Conservation (phyloP, 1,284 basidiomycete genomes). For the Stereum hirsutum region DNA sequence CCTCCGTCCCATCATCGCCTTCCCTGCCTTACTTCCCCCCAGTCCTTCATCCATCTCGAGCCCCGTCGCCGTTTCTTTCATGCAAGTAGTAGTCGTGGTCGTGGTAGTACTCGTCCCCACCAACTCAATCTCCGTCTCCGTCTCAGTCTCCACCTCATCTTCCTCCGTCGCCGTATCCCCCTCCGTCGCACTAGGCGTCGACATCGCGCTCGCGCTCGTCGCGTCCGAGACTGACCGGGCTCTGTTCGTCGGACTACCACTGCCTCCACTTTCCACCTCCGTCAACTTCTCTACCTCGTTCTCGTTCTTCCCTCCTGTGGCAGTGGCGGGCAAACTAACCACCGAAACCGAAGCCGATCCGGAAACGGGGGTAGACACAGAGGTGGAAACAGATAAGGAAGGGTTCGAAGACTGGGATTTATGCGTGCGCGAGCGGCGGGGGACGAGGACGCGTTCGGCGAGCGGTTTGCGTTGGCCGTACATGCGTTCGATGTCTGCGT, state of each 20-base stretch:
- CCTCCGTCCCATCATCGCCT: constrained; percentile 8
- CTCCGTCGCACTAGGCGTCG: constrained; percentile 65
- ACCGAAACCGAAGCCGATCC: not conserved
- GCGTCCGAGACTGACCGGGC: constrained; percentile 15
- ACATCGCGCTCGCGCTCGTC: constrained; percentile 14
- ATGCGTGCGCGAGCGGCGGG: constrained; percentile 5
- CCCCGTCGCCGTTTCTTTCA: too few relatives aligned
- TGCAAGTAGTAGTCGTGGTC: constrained; percentile 9
- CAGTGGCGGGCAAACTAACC: not conserved
- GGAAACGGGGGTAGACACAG: too few relatives aligned
- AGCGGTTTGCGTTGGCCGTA: constrained; percentile 87
- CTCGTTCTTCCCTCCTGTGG: too few relatives aligned
- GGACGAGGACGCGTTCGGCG: constrained; percentile 70
- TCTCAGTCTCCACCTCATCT: too few relatives aligned
- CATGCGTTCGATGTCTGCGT: constrained; percentile 81
- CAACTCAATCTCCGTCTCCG: constrained; percentile 41
- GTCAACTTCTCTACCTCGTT: too few relatives aligned
- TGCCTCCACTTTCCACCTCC: too few relatives aligned
- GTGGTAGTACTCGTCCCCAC: constrained; percentile 7
- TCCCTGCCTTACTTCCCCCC: too few relatives aligned
- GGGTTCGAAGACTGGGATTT: constrained; percentile 4
- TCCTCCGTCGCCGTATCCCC: constrained; percentile 64
- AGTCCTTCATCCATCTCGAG: too few relatives aligned
- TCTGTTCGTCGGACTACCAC: too few relatives aligned
- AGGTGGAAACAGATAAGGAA: too few relatives aligned